These are phyloP conservation scores for Hypoxylon perforatum DNA, from an alignment of 495 filamentous ascomycete species.

Conservation along the genomic window DNA sequence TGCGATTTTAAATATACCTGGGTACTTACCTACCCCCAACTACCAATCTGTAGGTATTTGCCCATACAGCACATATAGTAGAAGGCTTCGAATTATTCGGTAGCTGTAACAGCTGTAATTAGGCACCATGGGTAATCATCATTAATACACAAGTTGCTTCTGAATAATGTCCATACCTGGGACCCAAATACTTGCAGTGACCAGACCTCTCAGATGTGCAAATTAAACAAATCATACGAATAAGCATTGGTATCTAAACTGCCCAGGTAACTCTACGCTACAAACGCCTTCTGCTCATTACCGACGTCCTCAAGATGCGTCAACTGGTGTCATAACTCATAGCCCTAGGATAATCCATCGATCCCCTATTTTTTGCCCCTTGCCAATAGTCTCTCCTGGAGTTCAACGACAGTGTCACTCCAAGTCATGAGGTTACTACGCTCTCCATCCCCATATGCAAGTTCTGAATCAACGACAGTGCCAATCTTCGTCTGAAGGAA, in stretches of 20 bases:
- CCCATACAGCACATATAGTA: too few relatives aligned
- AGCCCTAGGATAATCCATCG: constrained; percentile 11
- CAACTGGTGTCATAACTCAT: constrained; percentile 42
- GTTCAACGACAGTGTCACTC: constrained; percentile 66
- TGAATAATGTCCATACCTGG: neutral
- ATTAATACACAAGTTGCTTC: neutral
- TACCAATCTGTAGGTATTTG: too few relatives aligned
- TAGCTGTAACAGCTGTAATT: too few relatives aligned
- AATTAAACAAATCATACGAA: neutral
- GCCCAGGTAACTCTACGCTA: constrained; percentile 2
- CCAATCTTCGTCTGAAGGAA: constrained; percentile 65
- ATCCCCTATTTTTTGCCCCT: constrained; percentile 60
- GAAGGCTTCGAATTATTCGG: too few relatives aligned
- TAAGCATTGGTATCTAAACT: constrained; percentile 16
- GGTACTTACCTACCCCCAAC: too few relatives aligned
- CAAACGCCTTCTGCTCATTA: constrained; percentile 20
- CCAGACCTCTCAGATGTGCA: neutral
- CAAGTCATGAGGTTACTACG: constrained; percentile 55
- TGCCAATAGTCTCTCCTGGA: constrained; percentile 65
- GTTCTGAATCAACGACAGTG: constrained; percentile 42
- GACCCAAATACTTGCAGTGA: too few relatives aligned
- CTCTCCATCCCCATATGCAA: constrained; percentile 20
- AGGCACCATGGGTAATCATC: too few relatives aligned
- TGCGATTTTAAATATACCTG: too few relatives aligned
- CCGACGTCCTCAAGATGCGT: neutral